Base-by-base conservation (phyloP, 805 yeast species). In the Brettanomyces custersianus region DNA sequence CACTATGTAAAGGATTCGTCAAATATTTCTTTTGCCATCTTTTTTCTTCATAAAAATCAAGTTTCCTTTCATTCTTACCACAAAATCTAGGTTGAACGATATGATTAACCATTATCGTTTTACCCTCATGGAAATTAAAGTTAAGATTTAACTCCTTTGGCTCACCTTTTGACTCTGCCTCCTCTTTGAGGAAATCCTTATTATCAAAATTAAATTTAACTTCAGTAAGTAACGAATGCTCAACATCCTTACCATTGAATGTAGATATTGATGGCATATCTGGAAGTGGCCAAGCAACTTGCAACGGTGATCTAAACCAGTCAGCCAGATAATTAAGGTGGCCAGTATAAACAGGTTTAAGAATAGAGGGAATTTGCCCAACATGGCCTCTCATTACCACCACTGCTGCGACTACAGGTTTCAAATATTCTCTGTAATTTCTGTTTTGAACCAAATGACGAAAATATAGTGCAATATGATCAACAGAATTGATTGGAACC, bases 371-470 rank as follows among this genome's bases (percentile, higher is more conserved):
- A 30, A 90, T 55, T 33, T 72, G 71, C 6, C 97, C 97, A 11
- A 81, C 86, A 40, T 78, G 68, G 44, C 82, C 94, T 47, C 95
- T 63, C 35, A 86, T 57, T 21, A 87, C 84, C 4, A 87, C 95
- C 15, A 81, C 69, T 1, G 94, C 86, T 1, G 95, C 84, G 1
- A 88, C 76, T 8, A 81, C 76, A 32, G 75, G 77, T 42, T 74
- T 79, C 30, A 86, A 61, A 44, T 73, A 72, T 4, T 31, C 34
- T 15, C 38, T 27, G 20, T 34, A 35, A 22, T 61, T 52, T 23
- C 62, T 57, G 15, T 48, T 41, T 25, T 46, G 41, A 10, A 49
- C 43, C 36, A 50, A 34, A 43, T 59, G 40, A 40, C 54, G 51
- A 63, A 76, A 70, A 47, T 68, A 62, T 39, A 70, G 49, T 42